Percentiles rank a stretch among this genome's conserved stretches.
These are phyloP conservation scores for Fusarium piperis DNA, from an alignment of 2,329 filamentous ascomycete species.

Conservation along the genomic window DNA sequence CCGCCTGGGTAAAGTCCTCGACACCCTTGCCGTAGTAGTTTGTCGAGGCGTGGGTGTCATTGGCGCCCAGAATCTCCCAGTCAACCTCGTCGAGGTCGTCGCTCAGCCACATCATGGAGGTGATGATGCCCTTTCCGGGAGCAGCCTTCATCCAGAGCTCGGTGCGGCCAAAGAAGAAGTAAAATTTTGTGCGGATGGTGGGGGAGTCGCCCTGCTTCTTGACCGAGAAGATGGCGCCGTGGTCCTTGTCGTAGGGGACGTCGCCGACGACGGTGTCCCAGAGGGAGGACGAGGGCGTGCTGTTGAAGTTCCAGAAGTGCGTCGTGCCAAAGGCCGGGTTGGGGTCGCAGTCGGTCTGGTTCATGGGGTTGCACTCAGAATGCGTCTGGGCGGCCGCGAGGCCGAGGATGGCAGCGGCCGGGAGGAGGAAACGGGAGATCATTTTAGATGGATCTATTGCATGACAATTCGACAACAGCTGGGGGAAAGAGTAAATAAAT, in stretches of 20 bases:
- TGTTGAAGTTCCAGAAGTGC: slow-evolving; percentile 72
- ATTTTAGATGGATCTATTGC: slow-evolving; percentile 36
- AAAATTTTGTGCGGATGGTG: slow-evolving; percentile 81
- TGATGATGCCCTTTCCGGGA: slow-evolving; percentile 78
- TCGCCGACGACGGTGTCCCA: slow-evolving; percentile 77
- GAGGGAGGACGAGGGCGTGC: slow-evolving; percentile 64
- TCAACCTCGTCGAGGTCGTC: slow-evolving; percentile 90
- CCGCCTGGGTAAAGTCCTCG: slow-evolving; percentile 70
- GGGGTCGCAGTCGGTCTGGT: slow-evolving; percentile 71
- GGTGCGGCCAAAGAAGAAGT: slow-evolving; percentile 85
- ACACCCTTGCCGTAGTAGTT: slow-evolving; percentile 85
- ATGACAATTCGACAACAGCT: neutral
- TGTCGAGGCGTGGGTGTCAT: slow-evolving; percentile 69
- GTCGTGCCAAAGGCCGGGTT: slow-evolving; percentile 76
- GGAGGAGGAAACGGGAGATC: slow-evolving; percentile 43
- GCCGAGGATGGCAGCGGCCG: slow-evolving; percentile 53
- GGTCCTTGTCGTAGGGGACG: slow-evolving; percentile 67
- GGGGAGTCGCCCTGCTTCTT: slow-evolving; percentile 76
- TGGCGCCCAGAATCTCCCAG: slow-evolving; percentile 81
- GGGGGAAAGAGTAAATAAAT: slow-evolving; percentile 12
- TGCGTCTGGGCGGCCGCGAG: slow-evolving; percentile 75
- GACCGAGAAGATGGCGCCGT: slow-evolving; percentile 79
- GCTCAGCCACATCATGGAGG: slow-evolving; percentile 83
- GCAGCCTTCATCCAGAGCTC: slow-evolving; percentile 83
- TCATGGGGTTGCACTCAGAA: slow-evolving; percentile 80